These are phyloP conservation scores for Arthrobotrys conoides DNA, from an alignment of 2,329 filamentous ascomycete species.

Conservation along the genomic window DNA sequence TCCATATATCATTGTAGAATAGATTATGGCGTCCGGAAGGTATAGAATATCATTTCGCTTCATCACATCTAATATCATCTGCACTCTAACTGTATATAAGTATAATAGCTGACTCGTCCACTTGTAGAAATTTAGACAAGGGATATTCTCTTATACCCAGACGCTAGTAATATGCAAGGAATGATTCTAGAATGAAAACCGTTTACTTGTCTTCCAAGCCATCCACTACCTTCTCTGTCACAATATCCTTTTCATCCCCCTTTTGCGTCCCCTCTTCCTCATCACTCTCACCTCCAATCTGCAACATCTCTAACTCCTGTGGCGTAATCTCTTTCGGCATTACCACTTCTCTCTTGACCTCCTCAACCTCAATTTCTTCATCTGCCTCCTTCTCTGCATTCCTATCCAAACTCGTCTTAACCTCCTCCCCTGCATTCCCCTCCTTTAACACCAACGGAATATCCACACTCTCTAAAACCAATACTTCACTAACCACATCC, in stretches of 20 bases:
- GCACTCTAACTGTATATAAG: too few species aligned
- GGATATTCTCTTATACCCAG: not conserved
- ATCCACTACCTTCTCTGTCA: constrained; percentile 18
- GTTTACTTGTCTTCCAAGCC: constrained; percentile 22
- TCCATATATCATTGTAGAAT: constrained; percentile 20
- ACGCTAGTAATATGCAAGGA: not conserved
- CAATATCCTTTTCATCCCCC: constrained; percentile 20
- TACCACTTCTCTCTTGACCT: constrained; percentile 20
- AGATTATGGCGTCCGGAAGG: constrained; percentile 34
- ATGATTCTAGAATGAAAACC: not conserved
- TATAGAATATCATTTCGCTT: constrained; percentile 7
- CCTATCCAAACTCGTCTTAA: constrained; percentile 42
- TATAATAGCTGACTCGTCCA: not conserved
- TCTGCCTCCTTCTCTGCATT: constrained; percentile 12
- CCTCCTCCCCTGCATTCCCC: constrained; percentile 17
- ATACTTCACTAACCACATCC: constrained; percentile 49
- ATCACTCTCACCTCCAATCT: constrained; percentile 34
- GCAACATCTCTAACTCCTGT: constrained; percentile 46
- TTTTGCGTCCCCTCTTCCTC: constrained; percentile 18
- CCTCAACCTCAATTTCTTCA: not conserved
- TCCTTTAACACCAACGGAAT: constrained; percentile 51
- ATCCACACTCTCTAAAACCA: constrained; percentile 54
- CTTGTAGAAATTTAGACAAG: not conserved
- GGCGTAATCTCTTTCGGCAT: constrained; percentile 47
- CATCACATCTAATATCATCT: too few species aligned